Percentiles rank a stretch among this genome's conserved stretches.
Evolutionary conservation across 2,329 filamentous ascomycete species (phyloP).

Genomic region (Sarocladium brachiariae): DNA sequence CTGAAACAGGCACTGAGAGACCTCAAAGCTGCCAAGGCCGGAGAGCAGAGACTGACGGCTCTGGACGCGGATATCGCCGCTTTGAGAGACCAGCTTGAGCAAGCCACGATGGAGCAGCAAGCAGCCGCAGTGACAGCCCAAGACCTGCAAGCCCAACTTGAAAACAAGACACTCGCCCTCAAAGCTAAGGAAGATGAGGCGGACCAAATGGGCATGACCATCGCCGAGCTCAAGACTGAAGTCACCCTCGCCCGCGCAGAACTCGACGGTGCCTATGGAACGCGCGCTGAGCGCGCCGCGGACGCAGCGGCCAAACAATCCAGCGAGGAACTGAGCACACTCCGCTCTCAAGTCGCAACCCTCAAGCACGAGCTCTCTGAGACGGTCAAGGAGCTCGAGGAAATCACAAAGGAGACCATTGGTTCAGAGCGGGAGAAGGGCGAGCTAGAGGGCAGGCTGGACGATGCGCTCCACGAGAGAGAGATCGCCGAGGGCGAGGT

Average conservation of each 20-base stretch:
- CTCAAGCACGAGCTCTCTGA: constrained; percentile 44
- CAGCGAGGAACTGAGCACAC: constrained; percentile 36
- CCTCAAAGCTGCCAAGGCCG: constrained; percentile 26
- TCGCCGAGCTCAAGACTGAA: constrained; percentile 56
- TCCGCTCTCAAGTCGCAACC: constrained; percentile 40
- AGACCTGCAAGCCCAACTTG: constrained; percentile 19
- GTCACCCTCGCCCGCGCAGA: constrained; percentile 54
- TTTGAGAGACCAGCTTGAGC: constrained; percentile 25
- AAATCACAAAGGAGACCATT: constrained; percentile 46
- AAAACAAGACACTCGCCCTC: constrained; percentile 29
- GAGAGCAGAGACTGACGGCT: constrained; percentile 17
- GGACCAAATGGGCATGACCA: constrained; percentile 42
- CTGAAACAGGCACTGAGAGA: constrained; percentile 28
- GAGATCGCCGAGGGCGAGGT: constrained; percentile 34
- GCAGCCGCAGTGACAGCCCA: constrained; percentile 22
- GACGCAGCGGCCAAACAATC: constrained; percentile 49
- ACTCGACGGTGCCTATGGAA: constrained; percentile 55
- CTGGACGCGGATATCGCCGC: constrained; percentile 30
- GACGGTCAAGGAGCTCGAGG: constrained; percentile 43
- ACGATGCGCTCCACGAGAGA: constrained; percentile 27
- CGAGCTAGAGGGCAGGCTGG: constrained; percentile 35
- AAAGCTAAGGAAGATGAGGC: constrained; percentile 44
- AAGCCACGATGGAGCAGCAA: constrained; percentile 19
- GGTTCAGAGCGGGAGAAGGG: constrained; percentile 44
- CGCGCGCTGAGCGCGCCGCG: constrained; percentile 50